Percentiles rank a stretch among this genome's conserved stretches.
Conservation (phyloP, 129 eudicot genomes). For the Pulicaria dysenterica region DNA sequence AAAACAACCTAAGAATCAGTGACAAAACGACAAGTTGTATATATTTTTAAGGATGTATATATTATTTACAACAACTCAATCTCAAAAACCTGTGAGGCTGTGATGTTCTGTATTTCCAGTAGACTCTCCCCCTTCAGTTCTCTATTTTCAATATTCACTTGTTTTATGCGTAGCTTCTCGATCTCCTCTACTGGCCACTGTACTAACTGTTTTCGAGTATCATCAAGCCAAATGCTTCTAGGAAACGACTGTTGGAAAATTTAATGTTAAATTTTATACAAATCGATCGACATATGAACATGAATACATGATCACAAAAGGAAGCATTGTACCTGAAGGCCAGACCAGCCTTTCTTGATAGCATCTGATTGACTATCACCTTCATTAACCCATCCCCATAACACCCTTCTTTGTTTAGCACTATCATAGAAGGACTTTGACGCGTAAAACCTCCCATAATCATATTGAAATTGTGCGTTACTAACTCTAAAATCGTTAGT, state of each 20-base stretch:
- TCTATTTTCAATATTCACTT: slow-evolving; percentile 26
- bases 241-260: slow-evolving; percentile 51
- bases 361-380: slow-evolving; percentile 23
- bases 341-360: slow-evolving; percentile 58
- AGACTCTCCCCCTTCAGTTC: slow-evolving; percentile 39
- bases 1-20: background rate
- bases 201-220: slow-evolving; percentile 50
- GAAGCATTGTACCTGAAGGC: slow-evolving; percentile 53
- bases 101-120: slow-evolving; percentile 43
- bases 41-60: background rate
- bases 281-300: background rate
- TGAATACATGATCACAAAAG: background rate
- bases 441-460: slow-evolving; percentile 77
- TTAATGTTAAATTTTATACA: background rate
- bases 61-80: background rate
- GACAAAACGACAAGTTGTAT: background rate
- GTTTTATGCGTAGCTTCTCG: slow-evolving; percentile 39
- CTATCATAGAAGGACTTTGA: slow-evolving; percentile 68
- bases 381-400: slow-evolving; percentile 74
- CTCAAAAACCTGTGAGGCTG: slow-evolving; percentile 55
- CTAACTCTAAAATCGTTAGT: slow-evolving; percentile 38
- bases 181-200: slow-evolving; percentile 70
- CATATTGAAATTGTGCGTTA: slow-evolving; percentile 37
- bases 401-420: slow-evolving; percentile 50
- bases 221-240: slow-evolving; percentile 53